phyloP scores from a whole-genome alignment of 306 rosid species.

The Hippophae rhamnoides region DNA sequence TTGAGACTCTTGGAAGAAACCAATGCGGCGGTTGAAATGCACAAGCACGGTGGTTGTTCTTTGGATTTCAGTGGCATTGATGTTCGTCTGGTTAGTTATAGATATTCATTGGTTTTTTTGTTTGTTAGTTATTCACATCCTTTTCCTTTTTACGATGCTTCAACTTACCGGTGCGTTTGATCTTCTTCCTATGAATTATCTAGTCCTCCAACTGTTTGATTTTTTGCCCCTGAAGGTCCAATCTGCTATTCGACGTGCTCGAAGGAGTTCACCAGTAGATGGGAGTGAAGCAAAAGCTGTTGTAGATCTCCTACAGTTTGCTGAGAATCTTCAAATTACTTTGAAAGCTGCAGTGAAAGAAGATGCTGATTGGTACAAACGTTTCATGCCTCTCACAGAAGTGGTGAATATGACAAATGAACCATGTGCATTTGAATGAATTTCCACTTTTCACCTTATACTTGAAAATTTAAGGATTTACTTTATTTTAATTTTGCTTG shows the following conservation, averaged over 20 bases:
- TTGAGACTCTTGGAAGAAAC: constrained; percentile 69
- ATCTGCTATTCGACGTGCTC: constrained; percentile 56
- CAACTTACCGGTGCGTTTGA: background rate
- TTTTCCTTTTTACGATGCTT: background rate
- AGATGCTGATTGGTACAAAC: constrained; percentile 61
- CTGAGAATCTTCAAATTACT: constrained; percentile 58
- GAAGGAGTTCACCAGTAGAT: constrained; percentile 42
- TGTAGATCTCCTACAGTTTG: constrained; percentile 48
- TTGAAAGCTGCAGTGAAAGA: constrained; percentile 59
- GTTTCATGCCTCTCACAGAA: constrained; percentile 81
- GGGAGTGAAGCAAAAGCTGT: constrained; percentile 66
- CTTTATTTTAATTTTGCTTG: constrained; percentile 16
- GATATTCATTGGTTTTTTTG: background rate
- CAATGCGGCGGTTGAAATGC: constrained; percentile 78
- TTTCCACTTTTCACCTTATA: constrained; percentile 3
- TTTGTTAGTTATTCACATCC: no score
- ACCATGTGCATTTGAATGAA: constrained; percentile 10
- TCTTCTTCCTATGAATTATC: background rate
- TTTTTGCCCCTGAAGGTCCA: constrained; percentile 55
- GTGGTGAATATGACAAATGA: constrained; percentile 41
- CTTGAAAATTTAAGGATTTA: constrained; percentile 13
- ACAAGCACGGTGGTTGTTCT: constrained; percentile 62
- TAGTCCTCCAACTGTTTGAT: constrained; percentile 23
- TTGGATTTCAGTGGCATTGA: constrained; percentile 58
- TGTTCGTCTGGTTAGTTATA: constrained; percentile 44